Conservation (phyloP, 2,329 filamentous ascomycete genomes). For the Aspergillus melleus region DNA sequence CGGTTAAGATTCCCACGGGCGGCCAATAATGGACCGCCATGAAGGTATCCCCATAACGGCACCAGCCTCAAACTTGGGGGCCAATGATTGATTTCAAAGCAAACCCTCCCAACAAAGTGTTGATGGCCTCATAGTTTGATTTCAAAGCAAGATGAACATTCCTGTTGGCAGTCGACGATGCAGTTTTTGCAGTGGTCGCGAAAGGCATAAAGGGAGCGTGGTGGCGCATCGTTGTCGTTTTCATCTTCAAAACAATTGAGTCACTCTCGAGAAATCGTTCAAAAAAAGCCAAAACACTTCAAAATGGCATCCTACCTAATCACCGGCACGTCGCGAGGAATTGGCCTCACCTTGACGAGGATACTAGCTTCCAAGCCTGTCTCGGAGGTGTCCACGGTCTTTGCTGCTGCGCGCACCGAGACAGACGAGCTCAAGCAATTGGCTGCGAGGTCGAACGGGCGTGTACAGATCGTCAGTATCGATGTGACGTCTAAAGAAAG, state of each 20-base stretch:
- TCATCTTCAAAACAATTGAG: not conserved
- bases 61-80: not conserved
- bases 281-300: not conserved
- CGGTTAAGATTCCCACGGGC: not conserved
- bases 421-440: conserved; percentile 35
- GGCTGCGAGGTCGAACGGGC: conserved; percentile 33
- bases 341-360: conserved; percentile 35
- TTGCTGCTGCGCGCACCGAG: conserved; percentile 42
- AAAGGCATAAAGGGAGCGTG: not conserved
- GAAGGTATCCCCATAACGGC: not conserved
- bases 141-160: not conserved
- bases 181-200: not conserved
- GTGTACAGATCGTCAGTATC: conserved; percentile 37
- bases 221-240: not conserved
- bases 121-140: not conserved
- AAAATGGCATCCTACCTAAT: conserved; percentile 40
- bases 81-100: not conserved
- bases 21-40: not conserved
- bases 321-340: conserved; percentile 38
- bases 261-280: not conserved
- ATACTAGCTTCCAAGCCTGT: conserved; percentile 32
- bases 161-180: too few species aligned
- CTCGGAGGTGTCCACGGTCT: conserved; percentile 39
- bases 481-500: conserved; percentile 39
- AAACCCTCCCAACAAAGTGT: not conserved